Conservation (phyloP, 768 basidiomycete species). For the Clitopilus passeckerianus region DNA sequence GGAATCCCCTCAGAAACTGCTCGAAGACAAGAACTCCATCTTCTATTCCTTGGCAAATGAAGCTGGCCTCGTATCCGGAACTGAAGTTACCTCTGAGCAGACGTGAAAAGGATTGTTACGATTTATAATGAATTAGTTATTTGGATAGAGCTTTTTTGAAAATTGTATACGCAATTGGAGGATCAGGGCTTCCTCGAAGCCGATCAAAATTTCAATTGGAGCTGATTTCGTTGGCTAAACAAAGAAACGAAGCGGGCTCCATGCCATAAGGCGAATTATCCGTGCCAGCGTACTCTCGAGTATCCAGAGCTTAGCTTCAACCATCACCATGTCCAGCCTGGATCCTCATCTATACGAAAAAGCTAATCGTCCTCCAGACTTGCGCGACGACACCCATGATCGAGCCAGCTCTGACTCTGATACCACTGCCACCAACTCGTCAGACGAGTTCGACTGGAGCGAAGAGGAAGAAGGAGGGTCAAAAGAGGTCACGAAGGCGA, state of each 20-base stretch:
- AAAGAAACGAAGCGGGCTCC: not conserved
- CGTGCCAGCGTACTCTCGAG: not conserved
- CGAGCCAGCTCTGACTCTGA: slow-evolving; percentile 27
- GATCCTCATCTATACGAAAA: not conserved
- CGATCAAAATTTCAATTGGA: not conserved
- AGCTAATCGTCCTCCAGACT: not conserved
- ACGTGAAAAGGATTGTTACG: not conserved
- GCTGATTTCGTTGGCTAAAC: not conserved
- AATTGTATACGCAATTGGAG: not conserved
- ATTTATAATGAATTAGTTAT: not conserved
- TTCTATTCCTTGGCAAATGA: slow-evolving; percentile 65
- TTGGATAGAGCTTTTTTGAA: not conserved
- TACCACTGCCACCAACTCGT: slow-evolving; percentile 51
- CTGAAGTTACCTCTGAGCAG: not conserved
- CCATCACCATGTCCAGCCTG: not conserved
- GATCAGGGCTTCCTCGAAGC: not conserved
- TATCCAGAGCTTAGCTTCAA: not conserved
- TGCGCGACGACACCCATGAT: not conserved
- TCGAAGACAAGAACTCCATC: slow-evolving; percentile 49
- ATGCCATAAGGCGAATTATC: not conserved
- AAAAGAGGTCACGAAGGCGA: slow-evolving; percentile 37
- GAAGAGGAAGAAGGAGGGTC: slow-evolving; percentile 44
- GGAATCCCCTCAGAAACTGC: slow-evolving; percentile 61
- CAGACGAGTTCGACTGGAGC: slow-evolving; percentile 76
- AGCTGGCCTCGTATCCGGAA: slow-evolving; percentile 41